A percentile compares a stretch with the other conserved stretches of the same genome.
Conservation (phyloP, 2,329 filamentous ascomycete genomes). For the Cladosporium halotolerans region DNA sequence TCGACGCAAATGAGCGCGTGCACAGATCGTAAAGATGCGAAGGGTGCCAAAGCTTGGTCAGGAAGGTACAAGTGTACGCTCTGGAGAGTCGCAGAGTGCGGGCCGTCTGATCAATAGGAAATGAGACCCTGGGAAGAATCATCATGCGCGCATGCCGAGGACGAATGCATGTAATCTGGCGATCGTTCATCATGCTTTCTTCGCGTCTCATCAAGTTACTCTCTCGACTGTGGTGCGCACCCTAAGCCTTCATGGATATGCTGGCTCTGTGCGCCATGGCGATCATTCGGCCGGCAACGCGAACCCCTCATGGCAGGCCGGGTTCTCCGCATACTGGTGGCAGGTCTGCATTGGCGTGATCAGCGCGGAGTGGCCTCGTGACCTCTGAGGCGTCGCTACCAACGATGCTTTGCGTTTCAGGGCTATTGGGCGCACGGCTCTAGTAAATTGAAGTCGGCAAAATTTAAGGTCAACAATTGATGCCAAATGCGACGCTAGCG, state of each 20-base stretch:
- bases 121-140: not conserved
- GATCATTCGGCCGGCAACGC: constrained; percentile 2
- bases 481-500: not conserved
- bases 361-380: constrained; percentile 3
- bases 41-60: not conserved
- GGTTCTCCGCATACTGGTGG: constrained; percentile 8
- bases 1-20: not conserved
- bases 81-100: too few species aligned
- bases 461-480: not conserved
- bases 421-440: too few species aligned
- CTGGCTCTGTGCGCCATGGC: constrained; percentile 2
- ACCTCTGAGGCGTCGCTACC: not conserved
- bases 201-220: not conserved
- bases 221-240: not conserved
- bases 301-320: constrained; percentile 9
- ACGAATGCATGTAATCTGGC: constrained; percentile 5
- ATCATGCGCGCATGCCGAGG: not conserved
- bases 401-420: too few species aligned
- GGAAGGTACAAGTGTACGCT: not conserved
- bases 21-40: not conserved
- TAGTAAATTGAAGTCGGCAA: too few species aligned
- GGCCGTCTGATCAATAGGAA: too few species aligned
- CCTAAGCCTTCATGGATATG: not conserved
- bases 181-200: constrained; percentile 5
- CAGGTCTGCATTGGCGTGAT: constrained; percentile 3